Evolutionary conservation across 2,329 filamentous ascomycete species (phyloP), one percentile per base, ranked within the genome.

Genomic region (Falciphora oryzae): DNA sequence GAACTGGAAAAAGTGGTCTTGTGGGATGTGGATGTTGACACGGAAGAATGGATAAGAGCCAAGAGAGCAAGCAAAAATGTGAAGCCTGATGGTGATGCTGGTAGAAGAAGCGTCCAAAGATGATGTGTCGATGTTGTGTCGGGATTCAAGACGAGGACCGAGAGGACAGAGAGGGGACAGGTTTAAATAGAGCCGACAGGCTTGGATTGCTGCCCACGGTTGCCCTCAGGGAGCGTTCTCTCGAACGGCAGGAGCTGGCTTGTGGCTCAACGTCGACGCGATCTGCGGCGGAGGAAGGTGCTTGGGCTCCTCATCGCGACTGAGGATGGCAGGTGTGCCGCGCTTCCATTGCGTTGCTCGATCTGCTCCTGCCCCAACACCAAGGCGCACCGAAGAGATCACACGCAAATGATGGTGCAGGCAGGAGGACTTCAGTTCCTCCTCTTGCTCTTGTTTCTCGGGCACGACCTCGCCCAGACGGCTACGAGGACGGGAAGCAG

Each of bases 21-120:
- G 38, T 25, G 18, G 27, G 18, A 28, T 60, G 58, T 60, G 22
- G 28, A n/a, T 60, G 28, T 8, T 29, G 32, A n/a, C 58, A 35
- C 27, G 57, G 57, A 59, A 60, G 57, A 59, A 60, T 25, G 29
- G 32, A 60, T 32, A 60, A 18, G 58, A 35, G 58, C 13, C 18
- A 25, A 10, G 7, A n/a, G n/a, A 53, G 44, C 44, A 53, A 53
- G n/a, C 18, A 25, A 22, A 25, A n/a, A 53, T n/a, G 44, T 53
- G 44, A 53, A 53, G 44, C 4, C 7, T n/a, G 44, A 11, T 53
- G 44, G 44, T 25, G 44, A 53, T 53, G 44, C 22, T 53, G 44
- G 44, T 25, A 53, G 22, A 53, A 53, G 22, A 53, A 53, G n/a
- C 44, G 44, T n/a, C 44, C 44, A 53, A 53, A 53, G 44, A 53